phyloP scores from a whole-genome alignment of 371 early-diverging fungal genomes.

The Apophysomyces ossiformis region DNA sequence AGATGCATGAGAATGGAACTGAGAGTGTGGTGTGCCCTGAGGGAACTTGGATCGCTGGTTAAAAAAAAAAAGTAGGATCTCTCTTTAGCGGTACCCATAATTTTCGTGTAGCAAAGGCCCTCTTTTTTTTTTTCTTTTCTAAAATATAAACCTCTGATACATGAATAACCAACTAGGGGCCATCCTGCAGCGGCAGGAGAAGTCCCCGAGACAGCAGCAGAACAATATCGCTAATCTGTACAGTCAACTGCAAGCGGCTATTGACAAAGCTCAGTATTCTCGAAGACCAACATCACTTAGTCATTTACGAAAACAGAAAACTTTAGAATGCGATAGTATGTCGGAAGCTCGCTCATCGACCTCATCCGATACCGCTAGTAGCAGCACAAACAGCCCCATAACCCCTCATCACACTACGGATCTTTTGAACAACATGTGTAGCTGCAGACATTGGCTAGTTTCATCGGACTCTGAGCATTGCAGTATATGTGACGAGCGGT shows the following conservation, averaged over 20 bases:
- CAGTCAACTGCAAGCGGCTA: constrained; percentile 29
- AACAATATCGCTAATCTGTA: constrained; percentile 23
- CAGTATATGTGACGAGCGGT: constrained; percentile 26
- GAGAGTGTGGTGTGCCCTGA: background rate
- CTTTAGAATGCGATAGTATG: constrained; percentile 11
- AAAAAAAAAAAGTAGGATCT: background rate
- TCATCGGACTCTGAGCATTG: constrained; percentile 33
- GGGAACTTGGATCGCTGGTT: constrained; percentile 1
- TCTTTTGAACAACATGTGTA: constrained; percentile 16
- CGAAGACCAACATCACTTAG: constrained; percentile 9
- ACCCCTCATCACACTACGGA: constrained; percentile 17
- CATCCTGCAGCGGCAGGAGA: constrained; percentile 20
- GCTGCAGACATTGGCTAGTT: constrained; percentile 31
- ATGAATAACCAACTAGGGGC: constrained; percentile 21
- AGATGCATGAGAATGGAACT: constrained; percentile 3
- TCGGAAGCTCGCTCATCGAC: constrained; percentile 9
- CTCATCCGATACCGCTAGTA: constrained; percentile 20
- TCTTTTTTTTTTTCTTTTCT: background rate
- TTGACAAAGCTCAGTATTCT: constrained; percentile 17
- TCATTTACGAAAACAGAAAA: constrained; percentile 1
- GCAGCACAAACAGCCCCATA: constrained; percentile 22
- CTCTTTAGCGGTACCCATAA: background rate
- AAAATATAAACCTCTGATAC: background rate
- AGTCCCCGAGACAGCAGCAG: constrained; percentile 24
- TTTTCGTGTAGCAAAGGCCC: background rate